phyloP scores from a whole-genome alignment of 2,329 filamentous ascomycete genomes.

The Sarocladium kiliense region DNA sequence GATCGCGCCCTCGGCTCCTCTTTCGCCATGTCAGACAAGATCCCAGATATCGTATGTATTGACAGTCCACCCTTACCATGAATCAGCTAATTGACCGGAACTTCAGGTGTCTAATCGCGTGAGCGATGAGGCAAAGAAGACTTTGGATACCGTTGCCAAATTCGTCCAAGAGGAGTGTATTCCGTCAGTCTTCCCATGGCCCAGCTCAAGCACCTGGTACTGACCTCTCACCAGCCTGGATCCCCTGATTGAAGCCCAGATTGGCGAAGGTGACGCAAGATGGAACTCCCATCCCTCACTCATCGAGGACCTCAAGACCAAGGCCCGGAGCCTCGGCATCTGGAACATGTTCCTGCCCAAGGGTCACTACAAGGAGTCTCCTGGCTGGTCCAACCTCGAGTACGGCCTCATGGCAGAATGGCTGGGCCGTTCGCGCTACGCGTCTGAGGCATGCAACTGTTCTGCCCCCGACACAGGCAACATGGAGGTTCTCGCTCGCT shows the following conservation, averaged over 20 bases:
- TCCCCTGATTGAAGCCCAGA: constrained; percentile 70
- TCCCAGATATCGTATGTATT: constrained; percentile 38
- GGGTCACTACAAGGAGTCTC: constrained; percentile 91
- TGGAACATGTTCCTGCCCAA: constrained; percentile 99
- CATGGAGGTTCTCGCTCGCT: constrained; percentile 93
- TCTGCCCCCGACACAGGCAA: constrained; percentile 89
- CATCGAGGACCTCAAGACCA: constrained; percentile 83
- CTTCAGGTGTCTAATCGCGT: constrained; percentile 52
- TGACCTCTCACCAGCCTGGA: constrained; percentile 54
- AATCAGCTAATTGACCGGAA: background rate
- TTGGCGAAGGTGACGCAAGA: constrained; percentile 69
- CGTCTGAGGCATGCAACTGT: constrained; percentile 86
- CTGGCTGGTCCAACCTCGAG: constrained; percentile 91
- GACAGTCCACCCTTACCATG: background rate
- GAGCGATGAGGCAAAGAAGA: constrained; percentile 79
- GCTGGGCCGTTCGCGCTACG: constrained; percentile 78
- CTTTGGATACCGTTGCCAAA: constrained; percentile 82
- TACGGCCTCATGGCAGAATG: constrained; percentile 98
- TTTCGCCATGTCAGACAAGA: constrained; percentile 36
- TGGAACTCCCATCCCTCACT: constrained; percentile 77
- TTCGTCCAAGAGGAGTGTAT: constrained; percentile 97
- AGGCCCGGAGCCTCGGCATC: constrained; percentile 76
- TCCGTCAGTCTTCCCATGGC: constrained; percentile 44
- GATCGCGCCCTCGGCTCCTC: background rate
- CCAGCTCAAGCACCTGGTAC: background rate